phyloP scores from a whole-genome alignment of 108 stramenopile genomes.

The Cyclotella baltica region DNA sequence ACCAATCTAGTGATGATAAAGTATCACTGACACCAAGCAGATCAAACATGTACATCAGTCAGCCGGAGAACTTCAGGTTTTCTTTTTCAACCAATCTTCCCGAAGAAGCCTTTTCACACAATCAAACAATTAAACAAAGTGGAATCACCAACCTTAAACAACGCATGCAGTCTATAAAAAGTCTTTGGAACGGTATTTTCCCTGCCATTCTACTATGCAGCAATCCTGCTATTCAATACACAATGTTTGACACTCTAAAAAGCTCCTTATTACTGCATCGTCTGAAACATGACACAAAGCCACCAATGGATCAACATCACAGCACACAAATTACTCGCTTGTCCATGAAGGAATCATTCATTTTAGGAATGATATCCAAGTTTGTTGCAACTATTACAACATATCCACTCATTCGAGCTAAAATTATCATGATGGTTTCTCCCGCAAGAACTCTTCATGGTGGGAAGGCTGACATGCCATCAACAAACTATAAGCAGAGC shows the following conservation, averaged over 20 bases:
- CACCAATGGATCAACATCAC: slow-evolving; percentile 5
- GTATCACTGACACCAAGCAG: not conserved
- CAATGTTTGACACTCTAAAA: slow-evolving; percentile 88
- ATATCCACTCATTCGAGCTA: slow-evolving; percentile 94
- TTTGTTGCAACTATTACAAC: slow-evolving; percentile 92
- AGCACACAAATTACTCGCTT: slow-evolving; percentile 9
- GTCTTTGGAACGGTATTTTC: slow-evolving; percentile 86
- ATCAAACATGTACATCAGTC: slow-evolving; percentile 21
- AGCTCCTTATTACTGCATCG: slow-evolving; percentile 36
- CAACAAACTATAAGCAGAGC: not conserved
- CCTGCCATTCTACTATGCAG: slow-evolving; percentile 90
- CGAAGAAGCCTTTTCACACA: slow-evolving; percentile 28
- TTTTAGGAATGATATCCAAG: slow-evolving; percentile 80
- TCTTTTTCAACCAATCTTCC: slow-evolving; percentile 48
- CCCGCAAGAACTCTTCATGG: slow-evolving; percentile 16
- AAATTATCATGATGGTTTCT: slow-evolving; percentile 89
- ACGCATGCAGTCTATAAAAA: slow-evolving; percentile 17
- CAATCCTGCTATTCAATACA: slow-evolving; percentile 96
- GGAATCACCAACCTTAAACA: slow-evolving; percentile 13
- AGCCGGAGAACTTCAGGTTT: slow-evolving; percentile 31
- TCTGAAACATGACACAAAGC: not conserved
- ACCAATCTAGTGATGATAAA: not conserved
- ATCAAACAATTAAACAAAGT: not conserved
- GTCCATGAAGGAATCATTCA: slow-evolving; percentile 78
- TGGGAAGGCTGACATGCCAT: not conserved